These are phyloP conservation scores for Mycena sp. DNA, from an alignment of 1,284 basidiomycete species.

Conservation along the genomic window DNA sequence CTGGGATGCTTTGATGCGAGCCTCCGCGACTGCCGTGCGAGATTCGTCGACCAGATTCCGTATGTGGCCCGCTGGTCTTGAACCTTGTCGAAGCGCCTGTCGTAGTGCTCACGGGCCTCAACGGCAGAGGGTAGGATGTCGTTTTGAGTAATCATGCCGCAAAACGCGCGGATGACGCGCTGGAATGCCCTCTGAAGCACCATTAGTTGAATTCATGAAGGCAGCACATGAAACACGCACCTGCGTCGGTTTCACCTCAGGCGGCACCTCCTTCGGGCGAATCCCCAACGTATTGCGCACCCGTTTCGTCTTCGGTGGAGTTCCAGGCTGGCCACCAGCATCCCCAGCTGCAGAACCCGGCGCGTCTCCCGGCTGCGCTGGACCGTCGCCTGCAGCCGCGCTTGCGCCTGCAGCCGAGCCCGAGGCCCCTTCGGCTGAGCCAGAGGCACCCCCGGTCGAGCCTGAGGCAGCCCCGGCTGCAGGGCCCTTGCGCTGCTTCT, in stretches of 20 bases:
- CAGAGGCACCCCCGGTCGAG: too few relatives aligned
- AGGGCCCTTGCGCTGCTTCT: too few relatives aligned
- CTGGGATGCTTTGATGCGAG: not conserved
- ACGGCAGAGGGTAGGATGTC: slow-evolving; percentile 7
- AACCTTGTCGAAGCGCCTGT: slow-evolving; percentile 1
- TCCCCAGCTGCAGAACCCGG: too few relatives aligned
- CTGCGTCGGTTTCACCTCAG: not conserved
- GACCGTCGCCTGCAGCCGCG: too few relatives aligned
- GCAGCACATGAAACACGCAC: not conserved
- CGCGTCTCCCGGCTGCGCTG: too few relatives aligned
- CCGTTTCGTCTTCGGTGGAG: too few relatives aligned
- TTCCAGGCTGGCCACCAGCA: too few relatives aligned
- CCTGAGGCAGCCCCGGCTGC: too few relatives aligned
- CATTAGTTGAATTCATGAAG: not conserved
- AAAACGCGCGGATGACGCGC: not conserved
- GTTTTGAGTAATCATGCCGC: not conserved
- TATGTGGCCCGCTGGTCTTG: not conserved
- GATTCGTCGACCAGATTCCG: not conserved
- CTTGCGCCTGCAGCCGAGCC: too few relatives aligned
- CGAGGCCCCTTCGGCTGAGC: too few relatives aligned
- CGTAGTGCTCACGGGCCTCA: slow-evolving; percentile 4
- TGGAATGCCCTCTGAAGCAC: slow-evolving; percentile 12
- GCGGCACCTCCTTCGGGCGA: not conserved
- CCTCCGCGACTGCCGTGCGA: not conserved
- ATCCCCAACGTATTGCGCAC: slow-evolving; percentile 2